These are phyloP conservation scores for Neophaeococcomyces aloes DNA, from an alignment of 2,329 filamentous ascomycete species.

Conservation along the genomic window DNA sequence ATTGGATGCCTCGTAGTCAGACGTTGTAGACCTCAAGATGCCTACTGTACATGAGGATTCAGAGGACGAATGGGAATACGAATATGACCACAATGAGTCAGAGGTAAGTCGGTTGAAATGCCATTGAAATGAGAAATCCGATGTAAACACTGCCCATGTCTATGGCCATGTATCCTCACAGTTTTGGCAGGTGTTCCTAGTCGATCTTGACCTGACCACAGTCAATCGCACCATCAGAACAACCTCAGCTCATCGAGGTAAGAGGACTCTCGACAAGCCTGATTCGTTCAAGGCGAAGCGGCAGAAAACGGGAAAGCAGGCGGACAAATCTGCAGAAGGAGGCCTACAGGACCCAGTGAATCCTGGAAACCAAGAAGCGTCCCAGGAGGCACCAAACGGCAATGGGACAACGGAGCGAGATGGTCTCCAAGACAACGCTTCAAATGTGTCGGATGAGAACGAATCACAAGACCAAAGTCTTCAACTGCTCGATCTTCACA, in stretches of 20 bases:
- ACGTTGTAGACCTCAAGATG: not conserved
- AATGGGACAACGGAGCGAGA: not conserved
- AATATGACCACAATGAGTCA: constrained; percentile 44
- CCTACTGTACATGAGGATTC: not conserved
- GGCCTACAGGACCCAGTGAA: constrained; percentile 2
- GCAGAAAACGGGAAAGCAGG: constrained; percentile 1
- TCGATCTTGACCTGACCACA: constrained; percentile 49
- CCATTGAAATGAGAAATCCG: not conserved
- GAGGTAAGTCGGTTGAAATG: constrained; percentile 32
- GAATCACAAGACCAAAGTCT: constrained; percentile 30
- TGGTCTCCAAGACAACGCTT: no score
- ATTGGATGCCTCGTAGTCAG: not conserved
- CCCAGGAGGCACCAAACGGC: constrained; percentile 3
- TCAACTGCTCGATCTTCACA: constrained; percentile 76
- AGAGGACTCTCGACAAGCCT: constrained; percentile 1
- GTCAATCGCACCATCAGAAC: constrained; percentile 29
- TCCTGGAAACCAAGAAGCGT: constrained; percentile 12
- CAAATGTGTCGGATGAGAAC: constrained; percentile 1
- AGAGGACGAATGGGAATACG: constrained; percentile 45
- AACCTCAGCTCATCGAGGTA: constrained; percentile 3
- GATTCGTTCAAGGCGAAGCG: constrained; percentile 9
- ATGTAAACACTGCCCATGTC: constrained; percentile 11
- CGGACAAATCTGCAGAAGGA: not conserved
- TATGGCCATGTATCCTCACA: constrained; percentile 3
- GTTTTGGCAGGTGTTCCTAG: constrained; percentile 42